Conservation (phyloP, 805 yeast species). For the Candida maris region DNA sequence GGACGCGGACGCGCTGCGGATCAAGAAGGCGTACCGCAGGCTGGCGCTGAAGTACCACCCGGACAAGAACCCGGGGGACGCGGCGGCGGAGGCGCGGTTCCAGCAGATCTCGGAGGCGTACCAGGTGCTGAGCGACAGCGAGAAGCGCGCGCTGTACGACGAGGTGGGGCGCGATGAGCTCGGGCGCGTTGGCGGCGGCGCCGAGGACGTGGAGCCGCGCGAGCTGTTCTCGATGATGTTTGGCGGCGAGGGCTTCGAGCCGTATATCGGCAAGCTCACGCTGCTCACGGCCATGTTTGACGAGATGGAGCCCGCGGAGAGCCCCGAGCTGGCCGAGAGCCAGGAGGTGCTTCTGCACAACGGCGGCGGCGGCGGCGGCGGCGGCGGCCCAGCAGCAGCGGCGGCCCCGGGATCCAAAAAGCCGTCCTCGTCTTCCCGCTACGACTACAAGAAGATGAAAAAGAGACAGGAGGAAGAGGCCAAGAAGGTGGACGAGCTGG, state of each 20-base stretch:
- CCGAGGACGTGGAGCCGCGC: constrained; percentile 68
- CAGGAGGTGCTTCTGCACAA: constrained; percentile 15
- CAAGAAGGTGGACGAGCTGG: constrained; percentile 54
- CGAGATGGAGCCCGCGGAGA: constrained; percentile 28
- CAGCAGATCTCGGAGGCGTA: constrained; percentile 66
- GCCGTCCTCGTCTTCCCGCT: not conserved
- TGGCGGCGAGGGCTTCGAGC: constrained; percentile 87
- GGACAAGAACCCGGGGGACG: constrained; percentile 75
- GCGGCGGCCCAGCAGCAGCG: constrained; percentile 3
- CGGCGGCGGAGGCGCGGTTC: constrained; percentile 70
- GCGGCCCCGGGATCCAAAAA: not conserved
- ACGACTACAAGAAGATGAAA: constrained; percentile 24
- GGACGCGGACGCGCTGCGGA: constrained; percentile 60
- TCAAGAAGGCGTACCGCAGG: constrained; percentile 77
- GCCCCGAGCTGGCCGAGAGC: constrained; percentile 19
- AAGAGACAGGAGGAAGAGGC: constrained; percentile 34
- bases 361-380: constrained; percentile 2
- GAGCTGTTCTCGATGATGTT: constrained; percentile 69
- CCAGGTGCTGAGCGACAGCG: constrained; percentile 68
- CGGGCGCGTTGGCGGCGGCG: constrained; percentile 44
- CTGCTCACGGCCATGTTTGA: constrained; percentile 68
- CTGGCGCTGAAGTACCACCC: constrained; percentile 77
- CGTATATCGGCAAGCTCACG: constrained; percentile 85
- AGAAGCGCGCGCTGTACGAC: constrained; percentile 64
- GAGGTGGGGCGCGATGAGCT: constrained; percentile 67